Evolutionary conservation across 257 asterid species (phyloP).

Genomic region (Marsdenia floribunda): DNA sequence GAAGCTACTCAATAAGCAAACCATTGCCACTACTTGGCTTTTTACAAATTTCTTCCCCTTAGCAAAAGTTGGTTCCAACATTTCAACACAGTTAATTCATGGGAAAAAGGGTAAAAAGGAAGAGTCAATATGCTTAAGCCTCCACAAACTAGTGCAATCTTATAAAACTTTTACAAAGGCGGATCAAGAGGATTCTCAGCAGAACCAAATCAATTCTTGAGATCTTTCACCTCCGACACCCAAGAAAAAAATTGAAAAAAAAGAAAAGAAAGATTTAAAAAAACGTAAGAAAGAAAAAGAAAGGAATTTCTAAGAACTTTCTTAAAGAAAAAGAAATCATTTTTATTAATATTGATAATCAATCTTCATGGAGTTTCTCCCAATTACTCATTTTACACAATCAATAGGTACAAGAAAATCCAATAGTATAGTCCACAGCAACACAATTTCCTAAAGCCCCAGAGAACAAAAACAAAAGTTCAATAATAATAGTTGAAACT

Average conservation of each 20-base stretch:
- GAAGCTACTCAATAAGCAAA: neutral
- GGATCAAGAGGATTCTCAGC: neutral
- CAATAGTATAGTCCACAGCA: neutral
- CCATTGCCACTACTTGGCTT: neutral
- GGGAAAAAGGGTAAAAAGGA: neutral
- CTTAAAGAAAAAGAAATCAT: no score
- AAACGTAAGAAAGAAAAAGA: neutral
- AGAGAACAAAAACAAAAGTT: neutral
- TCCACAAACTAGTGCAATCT: neutral
- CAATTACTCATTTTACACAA: neutral
- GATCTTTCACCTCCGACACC: neutral
- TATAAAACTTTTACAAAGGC: neutral
- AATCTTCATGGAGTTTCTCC: neutral
- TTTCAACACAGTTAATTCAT: neutral
- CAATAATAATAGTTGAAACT: neutral
- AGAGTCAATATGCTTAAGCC: neutral
- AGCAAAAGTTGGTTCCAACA: neutral
- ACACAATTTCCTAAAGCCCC: neutral
- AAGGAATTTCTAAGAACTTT: neutral
- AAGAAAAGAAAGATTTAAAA: neutral
- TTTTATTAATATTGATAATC: neutral
- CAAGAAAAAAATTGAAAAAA: neutral
- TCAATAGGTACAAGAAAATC: neutral
- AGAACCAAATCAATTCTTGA: neutral
- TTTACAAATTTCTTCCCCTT: neutral